These are phyloP conservation scores for Albugo candida DNA, from an alignment of 352 stramenopile genomes.

Conservation along the genomic window DNA sequence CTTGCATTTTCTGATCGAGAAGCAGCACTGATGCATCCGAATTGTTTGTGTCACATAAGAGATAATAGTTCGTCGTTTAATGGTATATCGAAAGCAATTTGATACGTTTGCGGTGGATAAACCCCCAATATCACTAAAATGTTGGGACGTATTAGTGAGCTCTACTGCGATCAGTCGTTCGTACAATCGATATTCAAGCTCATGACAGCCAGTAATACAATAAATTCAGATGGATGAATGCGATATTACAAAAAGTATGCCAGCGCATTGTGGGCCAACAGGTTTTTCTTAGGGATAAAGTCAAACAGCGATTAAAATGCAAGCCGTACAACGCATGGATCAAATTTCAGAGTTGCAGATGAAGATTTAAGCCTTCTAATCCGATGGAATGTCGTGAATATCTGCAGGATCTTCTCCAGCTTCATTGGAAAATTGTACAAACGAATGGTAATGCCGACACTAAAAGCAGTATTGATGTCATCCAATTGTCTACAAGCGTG, in stretches of 20 bases:
- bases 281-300: too few relatives aligned
- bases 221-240: too few relatives aligned
- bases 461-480: conserved; percentile 28
- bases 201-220: background rate
- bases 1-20: conserved; percentile 9
- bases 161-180: too few relatives aligned
- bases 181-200: too few relatives aligned
- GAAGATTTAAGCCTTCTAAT: conserved; percentile 51
- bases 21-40: conserved; percentile 15
- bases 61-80: conserved; percentile 39
- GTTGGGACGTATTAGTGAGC: conserved; percentile 24
- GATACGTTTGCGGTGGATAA: conserved; percentile 44
- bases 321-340: conserved; percentile 44
- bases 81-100: conserved; percentile 70
- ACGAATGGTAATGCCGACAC: conserved; percentile 10
- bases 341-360: conserved; percentile 43
- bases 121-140: conserved; percentile 33
- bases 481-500: conserved; percentile 70
- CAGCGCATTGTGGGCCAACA: too few relatives aligned
- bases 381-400: conserved; percentile 77
- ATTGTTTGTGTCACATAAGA: conserved; percentile 68
- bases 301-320: background rate
- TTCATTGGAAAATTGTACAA: conserved; percentile 42
- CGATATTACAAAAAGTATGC: too few relatives aligned
- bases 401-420: conserved; percentile 29